These are phyloP conservation scores for Omphalotus guepiniiformis DNA, from an alignment of 768 basidiomycete genomes.

Conservation along the genomic window DNA sequence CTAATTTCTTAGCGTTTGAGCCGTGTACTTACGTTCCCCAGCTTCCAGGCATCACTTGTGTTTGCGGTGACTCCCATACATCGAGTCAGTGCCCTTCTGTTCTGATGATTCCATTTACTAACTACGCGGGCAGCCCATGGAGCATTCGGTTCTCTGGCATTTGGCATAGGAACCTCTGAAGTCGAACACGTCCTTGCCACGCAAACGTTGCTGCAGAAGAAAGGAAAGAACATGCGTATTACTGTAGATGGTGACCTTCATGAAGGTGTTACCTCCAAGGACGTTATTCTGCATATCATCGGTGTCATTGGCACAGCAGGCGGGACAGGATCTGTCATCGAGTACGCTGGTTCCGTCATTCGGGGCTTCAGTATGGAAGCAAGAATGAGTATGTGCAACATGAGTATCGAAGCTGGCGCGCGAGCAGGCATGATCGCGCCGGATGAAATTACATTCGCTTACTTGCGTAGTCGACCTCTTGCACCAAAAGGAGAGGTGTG, in stretches of 20 bases:
- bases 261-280: constrained; percentile 85
- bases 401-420: constrained; percentile 94
- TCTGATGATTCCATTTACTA: background rate
- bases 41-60: constrained; percentile 77
- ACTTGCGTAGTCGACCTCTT: constrained; percentile 77
- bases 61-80: constrained; percentile 93
- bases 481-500: constrained; percentile 82
- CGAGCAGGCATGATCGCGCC: constrained; percentile 92
- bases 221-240: constrained; percentile 91
- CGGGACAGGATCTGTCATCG: constrained; percentile 87
- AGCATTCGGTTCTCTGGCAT: constrained; percentile 89
- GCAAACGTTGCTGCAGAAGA: constrained; percentile 82
- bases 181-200: constrained; percentile 94
- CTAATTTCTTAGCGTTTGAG: background rate
- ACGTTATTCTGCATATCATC: constrained; percentile 88
- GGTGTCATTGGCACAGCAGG: constrained; percentile 92
- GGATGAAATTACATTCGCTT: constrained; percentile 81
- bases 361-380: constrained; percentile 86
- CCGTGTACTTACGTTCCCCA: constrained; percentile 19
- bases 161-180: constrained; percentile 91
- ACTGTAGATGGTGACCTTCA: constrained; percentile 77
- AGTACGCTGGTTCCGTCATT: constrained; percentile 88
- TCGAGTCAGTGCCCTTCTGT: constrained; percentile 54
- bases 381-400: constrained; percentile 88
- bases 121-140: constrained; percentile 61